phyloP scores from a whole-genome alignment of 176 grass and related monocot species.

The Oryza glumipatula region DNA sequence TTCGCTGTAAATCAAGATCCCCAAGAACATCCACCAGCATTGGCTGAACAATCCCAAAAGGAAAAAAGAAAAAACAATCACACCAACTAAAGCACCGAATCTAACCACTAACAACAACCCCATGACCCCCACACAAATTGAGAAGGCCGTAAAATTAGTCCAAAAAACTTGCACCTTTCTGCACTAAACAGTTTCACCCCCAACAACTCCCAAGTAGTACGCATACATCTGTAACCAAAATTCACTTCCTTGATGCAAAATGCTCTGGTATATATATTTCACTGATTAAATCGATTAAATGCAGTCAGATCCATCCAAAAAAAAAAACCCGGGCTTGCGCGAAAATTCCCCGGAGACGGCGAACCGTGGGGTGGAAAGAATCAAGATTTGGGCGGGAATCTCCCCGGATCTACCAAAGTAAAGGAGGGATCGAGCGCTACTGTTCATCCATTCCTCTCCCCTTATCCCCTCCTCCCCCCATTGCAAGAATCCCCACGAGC shows the following conservation, averaged over 20 bases:
- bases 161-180: background rate
- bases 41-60: slow-evolving; percentile 24
- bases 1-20: slow-evolving; percentile 26
- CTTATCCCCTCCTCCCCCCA: background rate
- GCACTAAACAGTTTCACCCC: slow-evolving; percentile 9
- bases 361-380: background rate
- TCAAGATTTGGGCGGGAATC: slow-evolving; percentile 33
- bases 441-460: background rate
- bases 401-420: background rate
- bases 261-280: background rate
- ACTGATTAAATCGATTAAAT: background rate
- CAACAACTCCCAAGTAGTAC: background rate
- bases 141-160: background rate
- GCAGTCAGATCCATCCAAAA: slow-evolving; percentile 9
- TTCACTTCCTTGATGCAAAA: background rate
- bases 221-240: background rate
- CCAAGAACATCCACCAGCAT: background rate
- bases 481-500: background rate
- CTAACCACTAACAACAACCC: slow-evolving; percentile 15
- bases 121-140: background rate
- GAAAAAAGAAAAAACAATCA: background rate
- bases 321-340: background rate
- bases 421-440: slow-evolving; percentile 3
- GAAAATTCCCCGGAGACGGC: background rate
- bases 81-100: slow-evolving; percentile 25